Conservation (phyloP, 352 stramenopile species). For the Phytophthora megakarya region DNA sequence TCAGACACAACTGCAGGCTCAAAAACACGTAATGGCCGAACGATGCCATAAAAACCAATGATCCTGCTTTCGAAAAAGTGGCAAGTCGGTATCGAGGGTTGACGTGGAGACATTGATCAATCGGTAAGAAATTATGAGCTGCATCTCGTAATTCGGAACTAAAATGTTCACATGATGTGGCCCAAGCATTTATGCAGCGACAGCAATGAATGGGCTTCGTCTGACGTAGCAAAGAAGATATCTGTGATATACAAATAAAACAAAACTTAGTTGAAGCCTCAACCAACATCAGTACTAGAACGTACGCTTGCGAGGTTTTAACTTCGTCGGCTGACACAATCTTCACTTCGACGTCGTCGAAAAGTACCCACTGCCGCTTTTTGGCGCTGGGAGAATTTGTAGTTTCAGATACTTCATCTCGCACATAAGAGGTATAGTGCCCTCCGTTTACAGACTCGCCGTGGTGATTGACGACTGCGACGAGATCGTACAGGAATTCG, state of each 20-base stretch:
- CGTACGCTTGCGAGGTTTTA: constrained; percentile 59
- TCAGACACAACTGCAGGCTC: constrained; percentile 10
- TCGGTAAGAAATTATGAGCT: no score
- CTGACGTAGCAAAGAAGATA: constrained; percentile 55
- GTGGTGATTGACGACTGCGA: constrained; percentile 69
- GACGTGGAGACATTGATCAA: no score
- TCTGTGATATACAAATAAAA: constrained; percentile 18
- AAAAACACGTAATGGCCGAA: constrained; percentile 8
- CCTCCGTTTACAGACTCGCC: constrained; percentile 69
- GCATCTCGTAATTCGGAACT: no score
- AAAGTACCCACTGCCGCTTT: constrained; percentile 55
- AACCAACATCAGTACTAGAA: constrained; percentile 1
- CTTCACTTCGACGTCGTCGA: constrained; percentile 61
- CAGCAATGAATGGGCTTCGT: constrained; percentile 34
- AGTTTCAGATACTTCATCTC: constrained; percentile 15
- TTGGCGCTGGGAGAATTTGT: constrained; percentile 1
- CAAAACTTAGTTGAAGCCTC: background rate
- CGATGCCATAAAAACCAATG: background rate
- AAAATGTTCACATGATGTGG: no score
- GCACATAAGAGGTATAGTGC: constrained; percentile 71
- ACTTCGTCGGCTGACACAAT: constrained; percentile 45
- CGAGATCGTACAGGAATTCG: constrained; percentile 66
- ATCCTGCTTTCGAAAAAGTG: background rate
- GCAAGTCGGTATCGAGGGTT: no score
- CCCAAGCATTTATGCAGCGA: constrained; percentile 13